phyloP scores from a whole-genome alignment of 768 basidiomycete genomes.

The Suillus variegatus region DNA sequence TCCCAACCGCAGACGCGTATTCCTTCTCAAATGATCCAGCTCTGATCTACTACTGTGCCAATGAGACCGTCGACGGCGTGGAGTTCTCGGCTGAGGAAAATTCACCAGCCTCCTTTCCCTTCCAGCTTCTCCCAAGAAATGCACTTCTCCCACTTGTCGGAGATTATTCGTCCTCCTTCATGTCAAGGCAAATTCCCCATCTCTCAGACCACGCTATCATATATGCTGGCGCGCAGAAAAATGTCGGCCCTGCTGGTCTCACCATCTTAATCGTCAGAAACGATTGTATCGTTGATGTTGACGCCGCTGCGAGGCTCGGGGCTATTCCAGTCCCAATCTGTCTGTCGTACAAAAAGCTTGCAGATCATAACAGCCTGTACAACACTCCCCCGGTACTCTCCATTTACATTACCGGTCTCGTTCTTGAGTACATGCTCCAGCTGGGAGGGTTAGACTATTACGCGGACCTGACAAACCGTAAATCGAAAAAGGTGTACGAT shows the following conservation, averaged over 20 bases:
- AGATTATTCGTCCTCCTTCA: constrained; percentile 96
- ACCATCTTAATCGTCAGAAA: constrained; percentile 94
- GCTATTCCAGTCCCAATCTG: constrained; percentile 75
- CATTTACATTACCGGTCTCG: constrained; percentile 88
- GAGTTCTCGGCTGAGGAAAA: constrained; percentile 70
- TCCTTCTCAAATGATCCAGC: constrained; percentile 79
- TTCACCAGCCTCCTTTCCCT: constrained; percentile 75
- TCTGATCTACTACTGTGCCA: constrained; percentile 97
- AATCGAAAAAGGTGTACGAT: constrained; percentile 76
- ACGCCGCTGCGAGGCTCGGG: constrained; percentile 73
- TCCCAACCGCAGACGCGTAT: constrained; percentile 77
- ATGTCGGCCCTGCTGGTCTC: constrained; percentile 91
- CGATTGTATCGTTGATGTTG: constrained; percentile 90
- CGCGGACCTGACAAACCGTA: constrained; percentile 65
- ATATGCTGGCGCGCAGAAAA: constrained; percentile 98
- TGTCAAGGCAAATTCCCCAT: constrained; percentile 88
- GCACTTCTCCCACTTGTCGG: constrained; percentile 81
- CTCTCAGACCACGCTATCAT: constrained; percentile 91
- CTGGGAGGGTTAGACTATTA: constrained; percentile 69
- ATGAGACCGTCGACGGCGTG: constrained; percentile 96
- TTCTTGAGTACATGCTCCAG: constrained; percentile 67
- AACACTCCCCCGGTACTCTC: constrained; percentile 94
- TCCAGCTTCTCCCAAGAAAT: constrained; percentile 61
- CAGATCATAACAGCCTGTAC: constrained; percentile 75
- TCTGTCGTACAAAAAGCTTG: constrained; percentile 81